These are phyloP conservation scores for Russula lepida DNA, from an alignment of 768 basidiomycete genomes.

Conservation along the genomic window DNA sequence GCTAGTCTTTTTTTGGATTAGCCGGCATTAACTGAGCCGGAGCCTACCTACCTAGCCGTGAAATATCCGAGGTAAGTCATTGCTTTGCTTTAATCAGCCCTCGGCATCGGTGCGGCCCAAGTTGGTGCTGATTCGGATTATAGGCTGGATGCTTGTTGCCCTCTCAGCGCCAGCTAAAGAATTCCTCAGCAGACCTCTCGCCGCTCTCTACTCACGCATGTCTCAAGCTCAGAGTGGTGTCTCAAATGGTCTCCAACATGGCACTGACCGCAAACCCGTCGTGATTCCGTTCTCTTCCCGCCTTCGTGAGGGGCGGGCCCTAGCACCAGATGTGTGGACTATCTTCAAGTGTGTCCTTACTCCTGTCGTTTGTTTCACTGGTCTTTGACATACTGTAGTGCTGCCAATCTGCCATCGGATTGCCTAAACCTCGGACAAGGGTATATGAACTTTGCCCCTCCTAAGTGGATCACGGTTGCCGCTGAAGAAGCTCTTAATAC, in stretches of 20 bases:
- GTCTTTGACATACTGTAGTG: conserved; percentile 37
- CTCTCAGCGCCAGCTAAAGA: conserved; percentile 11
- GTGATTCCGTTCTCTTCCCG: conserved; percentile 66
- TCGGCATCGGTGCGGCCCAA: no score
- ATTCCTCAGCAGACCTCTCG: conserved; percentile 1
- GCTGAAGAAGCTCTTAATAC: conserved; percentile 58
- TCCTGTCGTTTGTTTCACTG: conserved; percentile 10
- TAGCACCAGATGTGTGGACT: conserved; percentile 84
- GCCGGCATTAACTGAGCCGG: no score
- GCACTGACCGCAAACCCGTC: conserved; percentile 33
- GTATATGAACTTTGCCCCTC: conserved; percentile 90
- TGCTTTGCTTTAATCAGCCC: no score
- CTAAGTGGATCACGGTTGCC: conserved; percentile 67
- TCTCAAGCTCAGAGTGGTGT: not conserved
- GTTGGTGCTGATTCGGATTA: not conserved
- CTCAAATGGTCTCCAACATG: conserved; percentile 11
- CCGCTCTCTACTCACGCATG: conserved; percentile 8
- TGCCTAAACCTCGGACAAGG: conserved; percentile 90
- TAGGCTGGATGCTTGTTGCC: not conserved
- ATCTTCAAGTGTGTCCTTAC: conserved; percentile 60
- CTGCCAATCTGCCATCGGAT: conserved; percentile 78
- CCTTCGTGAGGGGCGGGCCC: conserved; percentile 63
- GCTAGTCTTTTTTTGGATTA: no score
- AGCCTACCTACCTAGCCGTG: no score
- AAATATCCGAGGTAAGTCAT: no score